Evolutionary conservation across 352 stramenopile genomes (phyloP), one percentile per base, ranked within the genome.

Genomic region (Phytophthora cryptogea): DNA sequence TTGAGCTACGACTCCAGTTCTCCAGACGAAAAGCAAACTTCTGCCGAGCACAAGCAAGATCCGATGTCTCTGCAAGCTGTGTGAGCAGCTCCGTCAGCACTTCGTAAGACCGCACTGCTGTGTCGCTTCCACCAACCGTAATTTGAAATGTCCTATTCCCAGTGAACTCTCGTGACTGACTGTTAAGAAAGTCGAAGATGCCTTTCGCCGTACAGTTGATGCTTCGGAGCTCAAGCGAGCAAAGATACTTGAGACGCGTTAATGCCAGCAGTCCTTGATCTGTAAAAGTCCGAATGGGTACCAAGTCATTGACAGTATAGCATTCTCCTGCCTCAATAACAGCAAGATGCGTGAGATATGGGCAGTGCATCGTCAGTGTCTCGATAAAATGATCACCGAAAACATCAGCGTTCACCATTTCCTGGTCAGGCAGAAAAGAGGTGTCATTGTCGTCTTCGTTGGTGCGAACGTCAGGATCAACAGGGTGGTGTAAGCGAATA

Each of bases 311-410:
- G 20, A 23, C 20, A 23, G 20, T 23, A 23, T 23, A 23, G 20
- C 20, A 23, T 23, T 23, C 20, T 23, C 20, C 20, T 23, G 20
- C 20, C 20, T 23, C 20, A 23, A 23, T 23, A 23, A 23, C 20
- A 23, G 20, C 44, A 43, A 78, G 43, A 1, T 50, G 57, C 20
- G 54, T 52, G 10, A 78, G 23, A 7, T 57, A 53, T 10, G 70
- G 57, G n/a, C 70, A 78, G 8, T 55, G 27, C 8, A 33, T 31
- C 0, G 50, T 52, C n/a, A 55, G 17, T 0, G 35, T 33, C 9
- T 66, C 43, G 33, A 61, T 75, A 54, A 75, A 78, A 5, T 48
- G 37, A 30, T 78, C 70, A 28, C 50, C 63, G 30, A 78, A 75
- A 0, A 78, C 28, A 8, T 65, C 41, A 14, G 58, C 49, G 41